phyloP scores from a whole-genome alignment of 2,329 filamentous ascomycete species.

The Albophoma yamanashiensis region DNA sequence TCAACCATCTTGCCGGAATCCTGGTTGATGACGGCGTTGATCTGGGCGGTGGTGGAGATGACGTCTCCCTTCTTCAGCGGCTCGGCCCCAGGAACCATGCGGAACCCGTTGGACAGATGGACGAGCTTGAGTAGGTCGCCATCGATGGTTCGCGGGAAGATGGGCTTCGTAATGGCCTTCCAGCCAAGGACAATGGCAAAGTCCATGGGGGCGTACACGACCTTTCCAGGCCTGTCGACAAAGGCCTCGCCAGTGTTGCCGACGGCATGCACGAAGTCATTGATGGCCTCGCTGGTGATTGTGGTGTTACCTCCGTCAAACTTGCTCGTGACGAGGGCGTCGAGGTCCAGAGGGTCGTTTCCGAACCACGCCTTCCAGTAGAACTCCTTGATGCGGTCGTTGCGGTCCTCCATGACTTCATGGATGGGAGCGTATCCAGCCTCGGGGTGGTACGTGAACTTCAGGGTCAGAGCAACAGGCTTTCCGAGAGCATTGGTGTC shows the following conservation, averaged over 20 bases:
- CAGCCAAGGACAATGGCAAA: constrained; percentile 97
- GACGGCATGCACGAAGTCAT: constrained; percentile 97
- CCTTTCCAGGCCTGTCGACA: constrained; percentile 88
- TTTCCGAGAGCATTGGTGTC: constrained; percentile 78
- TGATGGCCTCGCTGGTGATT: constrained; percentile 87
- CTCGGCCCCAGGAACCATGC: constrained; percentile 93
- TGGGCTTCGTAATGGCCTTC: constrained; percentile 99
- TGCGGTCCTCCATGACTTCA: constrained; percentile 91
- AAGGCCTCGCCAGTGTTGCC: constrained; percentile 97
- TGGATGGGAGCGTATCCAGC: constrained; percentile 95
- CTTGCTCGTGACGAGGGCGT: constrained; percentile 71
- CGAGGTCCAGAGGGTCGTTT: constrained; percentile 70
- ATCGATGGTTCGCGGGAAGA: constrained; percentile 93
- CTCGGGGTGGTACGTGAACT: constrained; percentile 90
- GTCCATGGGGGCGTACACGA: constrained; percentile 94
- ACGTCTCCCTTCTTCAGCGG: constrained; percentile 93
- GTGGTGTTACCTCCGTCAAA: constrained; percentile 84
- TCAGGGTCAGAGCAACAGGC: constrained; percentile 72
- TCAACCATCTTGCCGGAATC: constrained; percentile 99
- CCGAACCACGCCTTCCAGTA: constrained; percentile 99
- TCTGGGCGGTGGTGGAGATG: constrained; percentile 83
- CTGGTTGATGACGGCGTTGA: constrained; percentile 97
- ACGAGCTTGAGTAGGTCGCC: constrained; percentile 94
- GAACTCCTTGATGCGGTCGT: constrained; percentile 98
- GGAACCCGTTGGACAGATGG: constrained; percentile 93